phyloP scores from a whole-genome alignment of 805 yeast species.

The Wickerhamomyces hampshirensis region DNA sequence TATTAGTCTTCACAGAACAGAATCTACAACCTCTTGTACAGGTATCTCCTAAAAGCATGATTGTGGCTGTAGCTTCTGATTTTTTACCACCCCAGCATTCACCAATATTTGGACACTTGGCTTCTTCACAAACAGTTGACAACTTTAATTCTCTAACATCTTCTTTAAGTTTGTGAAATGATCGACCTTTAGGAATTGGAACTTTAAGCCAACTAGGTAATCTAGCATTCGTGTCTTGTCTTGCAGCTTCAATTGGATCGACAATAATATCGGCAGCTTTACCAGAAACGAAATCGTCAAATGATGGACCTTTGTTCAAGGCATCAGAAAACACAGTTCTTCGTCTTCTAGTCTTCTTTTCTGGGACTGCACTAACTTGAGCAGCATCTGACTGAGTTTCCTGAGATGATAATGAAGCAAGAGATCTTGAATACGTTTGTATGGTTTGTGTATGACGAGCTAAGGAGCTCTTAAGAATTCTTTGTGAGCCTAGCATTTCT shows the following conservation, averaged over 20 bases:
- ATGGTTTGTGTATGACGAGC: conserved; percentile 3
- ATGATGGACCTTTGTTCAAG: conserved; percentile 82
- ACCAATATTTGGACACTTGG: conserved; percentile 98
- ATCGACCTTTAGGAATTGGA: conserved; percentile 93
- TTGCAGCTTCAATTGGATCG: conserved; percentile 76
- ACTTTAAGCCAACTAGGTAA: conserved; percentile 93
- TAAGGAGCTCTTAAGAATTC: conserved; percentile 2
- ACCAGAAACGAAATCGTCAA: conserved; percentile 85
- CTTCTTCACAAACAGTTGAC: conserved; percentile 97
- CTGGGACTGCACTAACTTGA: neutral
- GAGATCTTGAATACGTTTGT: conserved; percentile 9
- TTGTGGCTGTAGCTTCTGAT: conserved; percentile 93
- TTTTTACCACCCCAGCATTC: conserved; percentile 98
- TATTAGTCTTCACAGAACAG: conserved; percentile 91
- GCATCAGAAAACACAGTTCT: conserved; percentile 62
- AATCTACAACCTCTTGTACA: conserved; percentile 99
- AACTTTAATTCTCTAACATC: conserved; percentile 86
- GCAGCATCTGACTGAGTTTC: neutral
- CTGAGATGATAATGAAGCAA: conserved; percentile 2
- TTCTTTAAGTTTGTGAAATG: conserved; percentile 71
- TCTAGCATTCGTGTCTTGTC: conserved; percentile 63
- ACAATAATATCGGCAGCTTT: conserved; percentile 58
- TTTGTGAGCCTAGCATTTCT: neutral
- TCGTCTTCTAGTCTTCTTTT: conserved; percentile 37
- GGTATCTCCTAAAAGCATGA: conserved; percentile 97